Evolutionary conservation across 2,329 filamentous ascomycete genomes (phyloP).

Genomic region (Fusarium chaquense): DNA sequence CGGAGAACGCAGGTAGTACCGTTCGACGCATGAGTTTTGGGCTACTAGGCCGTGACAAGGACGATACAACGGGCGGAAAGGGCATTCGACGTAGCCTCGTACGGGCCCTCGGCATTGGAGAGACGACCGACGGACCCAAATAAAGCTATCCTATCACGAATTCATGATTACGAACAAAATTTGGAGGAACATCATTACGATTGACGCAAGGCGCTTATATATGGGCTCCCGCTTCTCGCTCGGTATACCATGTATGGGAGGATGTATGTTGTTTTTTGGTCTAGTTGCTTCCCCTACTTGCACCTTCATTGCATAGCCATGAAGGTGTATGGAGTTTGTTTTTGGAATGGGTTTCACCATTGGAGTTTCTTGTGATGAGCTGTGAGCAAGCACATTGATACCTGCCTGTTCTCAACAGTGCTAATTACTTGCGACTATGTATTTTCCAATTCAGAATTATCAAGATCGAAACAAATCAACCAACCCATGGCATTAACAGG

Average conservation of each 20-base stretch:
- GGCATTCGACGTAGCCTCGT: slow-evolving; percentile 61
- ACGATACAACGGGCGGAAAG: slow-evolving; percentile 53
- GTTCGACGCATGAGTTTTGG: slow-evolving; percentile 62
- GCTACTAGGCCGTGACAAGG: slow-evolving; percentile 58
- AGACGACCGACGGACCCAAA: slow-evolving; percentile 37
- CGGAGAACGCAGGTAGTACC: slow-evolving; percentile 48
- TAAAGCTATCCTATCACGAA: slow-evolving; percentile 22
- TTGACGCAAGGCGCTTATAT: slow-evolving; percentile 36
- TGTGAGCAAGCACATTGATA: slow-evolving; percentile 35
- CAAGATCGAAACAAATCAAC: neutral
- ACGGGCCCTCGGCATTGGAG: slow-evolving; percentile 58
- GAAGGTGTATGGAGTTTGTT: slow-evolving; percentile 29
- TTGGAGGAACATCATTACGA: slow-evolving; percentile 24
- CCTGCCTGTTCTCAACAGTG: slow-evolving; percentile 20
- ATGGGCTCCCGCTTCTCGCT: slow-evolving; percentile 18
- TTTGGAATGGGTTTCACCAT: slow-evolving; percentile 12
- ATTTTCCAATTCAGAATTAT: slow-evolving; percentile 3
- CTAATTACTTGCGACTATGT: slow-evolving; percentile 5
- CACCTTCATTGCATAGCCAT: neutral
- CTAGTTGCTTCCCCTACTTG: slow-evolving; percentile 10
- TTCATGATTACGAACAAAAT: slow-evolving; percentile 39
- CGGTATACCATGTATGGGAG: slow-evolving; percentile 16
- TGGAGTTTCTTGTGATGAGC: slow-evolving; percentile 12
- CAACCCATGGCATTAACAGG: neutral
- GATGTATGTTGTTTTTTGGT: slow-evolving; percentile 13